A percentile compares a stretch with the other conserved stretches of the same genome.
These are phyloP conservation scores for Clavariopsis aquatica DNA, from an alignment of 495 filamentous ascomycete genomes.

Conservation along the genomic window DNA sequence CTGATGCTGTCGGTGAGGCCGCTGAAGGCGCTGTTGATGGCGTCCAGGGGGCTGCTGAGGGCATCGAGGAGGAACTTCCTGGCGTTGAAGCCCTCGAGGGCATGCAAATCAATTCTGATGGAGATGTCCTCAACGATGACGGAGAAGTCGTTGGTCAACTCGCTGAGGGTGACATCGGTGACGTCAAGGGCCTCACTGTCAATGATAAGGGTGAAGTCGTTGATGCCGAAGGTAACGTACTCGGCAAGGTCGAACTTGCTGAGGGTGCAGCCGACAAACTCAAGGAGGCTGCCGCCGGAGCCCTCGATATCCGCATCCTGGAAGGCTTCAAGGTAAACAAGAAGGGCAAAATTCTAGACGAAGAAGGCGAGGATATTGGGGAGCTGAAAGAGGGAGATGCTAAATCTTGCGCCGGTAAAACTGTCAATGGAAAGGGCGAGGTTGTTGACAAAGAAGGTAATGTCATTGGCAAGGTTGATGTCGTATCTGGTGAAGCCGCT, in stretches of 20 bases:
- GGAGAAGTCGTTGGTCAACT: conserved; percentile 48
- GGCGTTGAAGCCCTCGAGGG: conserved; percentile 61
- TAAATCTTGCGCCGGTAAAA: conserved; percentile 53
- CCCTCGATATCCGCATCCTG: conserved; percentile 52
- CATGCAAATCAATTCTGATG: conserved; percentile 59
- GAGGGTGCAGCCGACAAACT: conserved; percentile 48
- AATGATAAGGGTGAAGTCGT: conserved; percentile 62
- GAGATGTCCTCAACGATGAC: conserved; percentile 50
- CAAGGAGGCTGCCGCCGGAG: conserved; percentile 39
- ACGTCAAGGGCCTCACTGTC: conserved; percentile 55
- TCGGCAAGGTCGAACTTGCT: conserved; percentile 55
- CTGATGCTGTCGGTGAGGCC: conserved; percentile 35
- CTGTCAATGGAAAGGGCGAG: conserved; percentile 53
- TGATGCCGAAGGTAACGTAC: conserved; percentile 61
- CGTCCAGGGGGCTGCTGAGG: conserved; percentile 42
- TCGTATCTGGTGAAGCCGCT: conserved; percentile 55
- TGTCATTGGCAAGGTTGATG: conserved; percentile 53
- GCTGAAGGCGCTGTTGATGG: conserved; percentile 41
- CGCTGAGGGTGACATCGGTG: conserved; percentile 45
- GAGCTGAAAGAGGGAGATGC: conserved; percentile 54
- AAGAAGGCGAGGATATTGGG: conserved; percentile 55
- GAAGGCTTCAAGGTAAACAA: conserved; percentile 57
- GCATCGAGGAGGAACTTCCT: conserved; percentile 51
- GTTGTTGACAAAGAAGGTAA: conserved; percentile 55
- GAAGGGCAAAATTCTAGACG: conserved; percentile 58